phyloP scores from a whole-genome alignment of 2,329 filamentous ascomycete species.

The Teratosphaeria destructans region DNA sequence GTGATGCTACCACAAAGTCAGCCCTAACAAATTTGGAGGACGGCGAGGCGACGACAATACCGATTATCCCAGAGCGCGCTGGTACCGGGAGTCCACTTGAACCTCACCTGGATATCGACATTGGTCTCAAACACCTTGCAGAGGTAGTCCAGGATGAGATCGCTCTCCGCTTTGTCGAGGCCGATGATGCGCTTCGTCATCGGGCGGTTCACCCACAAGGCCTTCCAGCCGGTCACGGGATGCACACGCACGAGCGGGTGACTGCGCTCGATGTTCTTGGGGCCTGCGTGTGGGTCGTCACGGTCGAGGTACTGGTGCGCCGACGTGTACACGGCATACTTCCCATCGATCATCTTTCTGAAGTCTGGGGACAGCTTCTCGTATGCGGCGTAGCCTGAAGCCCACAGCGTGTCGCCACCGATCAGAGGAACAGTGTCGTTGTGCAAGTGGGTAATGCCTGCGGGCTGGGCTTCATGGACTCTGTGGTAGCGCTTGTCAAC shows the following conservation, averaged over 20 bases:
- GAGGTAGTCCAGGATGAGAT: constrained; percentile 55
- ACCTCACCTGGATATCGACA: constrained; percentile 61
- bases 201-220: constrained; percentile 59
- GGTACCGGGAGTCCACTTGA: constrained; percentile 58
- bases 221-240: constrained; percentile 65
- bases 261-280: constrained; percentile 54
- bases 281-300: constrained; percentile 49
- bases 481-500: constrained; percentile 37
- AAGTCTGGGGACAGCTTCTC: constrained; percentile 63
- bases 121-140: constrained; percentile 60
- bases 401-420: constrained; percentile 65
- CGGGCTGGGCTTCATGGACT: constrained; percentile 60
- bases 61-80: constrained; percentile 64
- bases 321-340: constrained; percentile 53
- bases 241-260: constrained; percentile 62
- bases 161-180: constrained; percentile 58
- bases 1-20: not conserved
- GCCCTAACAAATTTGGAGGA: not conserved
- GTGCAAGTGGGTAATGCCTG: constrained; percentile 37
- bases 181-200: constrained; percentile 62
- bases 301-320: constrained; percentile 60
- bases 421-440: constrained; percentile 46
- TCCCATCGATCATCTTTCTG: constrained; percentile 59
- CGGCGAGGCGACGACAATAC: not conserved
- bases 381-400: constrained; percentile 59